Percentiles rank a stretch among this genome's conserved stretches.
These are phyloP conservation scores for Chlorella sp. DNA, from an alignment of 139 green algal genomes.

Conservation along the genomic window DNA sequence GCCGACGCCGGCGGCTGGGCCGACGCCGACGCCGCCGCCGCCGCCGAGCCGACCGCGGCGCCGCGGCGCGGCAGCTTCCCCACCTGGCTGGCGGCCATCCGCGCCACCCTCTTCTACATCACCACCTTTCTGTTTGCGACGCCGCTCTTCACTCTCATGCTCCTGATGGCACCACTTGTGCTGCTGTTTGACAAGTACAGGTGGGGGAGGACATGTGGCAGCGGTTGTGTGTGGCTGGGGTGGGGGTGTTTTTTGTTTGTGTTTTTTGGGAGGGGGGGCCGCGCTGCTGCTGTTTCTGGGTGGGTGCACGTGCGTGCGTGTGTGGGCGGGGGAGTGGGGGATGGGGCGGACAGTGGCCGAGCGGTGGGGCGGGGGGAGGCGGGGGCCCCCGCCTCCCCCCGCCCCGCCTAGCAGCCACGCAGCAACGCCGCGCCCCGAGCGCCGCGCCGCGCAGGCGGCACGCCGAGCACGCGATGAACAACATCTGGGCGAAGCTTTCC, in stretches of 20 bases:
- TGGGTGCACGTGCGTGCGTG: too few relatives aligned
- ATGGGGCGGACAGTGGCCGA: too few relatives aligned
- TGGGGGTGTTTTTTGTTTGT: too few relatives aligned
- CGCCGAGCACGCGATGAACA: conserved; percentile 91
- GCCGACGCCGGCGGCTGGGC: background rate
- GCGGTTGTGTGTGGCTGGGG: too few relatives aligned
- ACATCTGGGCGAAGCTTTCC: conserved; percentile 89
- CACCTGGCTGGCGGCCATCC: conserved; percentile 33
- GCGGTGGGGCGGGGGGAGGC: background rate
- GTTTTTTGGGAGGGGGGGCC: too few relatives aligned
- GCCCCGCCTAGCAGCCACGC: background rate
- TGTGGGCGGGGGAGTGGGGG: too few relatives aligned
- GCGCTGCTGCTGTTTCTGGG: too few relatives aligned
- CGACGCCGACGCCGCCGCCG: background rate
- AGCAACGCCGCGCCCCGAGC: background rate
- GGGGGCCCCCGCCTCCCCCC: too few relatives aligned
- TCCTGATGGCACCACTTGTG: conserved; percentile 75
- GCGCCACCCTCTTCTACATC: conserved; percentile 76
- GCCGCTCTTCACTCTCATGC: conserved; percentile 89
- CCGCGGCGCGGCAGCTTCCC: conserved; percentile 16
- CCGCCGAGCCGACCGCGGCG: too few relatives aligned
- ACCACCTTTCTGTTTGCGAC: conserved; percentile 78
- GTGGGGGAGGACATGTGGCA: too few relatives aligned
- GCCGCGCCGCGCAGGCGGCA: conserved; percentile 35
- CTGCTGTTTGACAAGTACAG: conserved; percentile 79